A percentile compares a stretch with the other conserved stretches of the same genome.
Conservation (phyloP, 2,329 filamentous ascomycete genomes). For the Colletotrichum chrysophilum region DNA sequence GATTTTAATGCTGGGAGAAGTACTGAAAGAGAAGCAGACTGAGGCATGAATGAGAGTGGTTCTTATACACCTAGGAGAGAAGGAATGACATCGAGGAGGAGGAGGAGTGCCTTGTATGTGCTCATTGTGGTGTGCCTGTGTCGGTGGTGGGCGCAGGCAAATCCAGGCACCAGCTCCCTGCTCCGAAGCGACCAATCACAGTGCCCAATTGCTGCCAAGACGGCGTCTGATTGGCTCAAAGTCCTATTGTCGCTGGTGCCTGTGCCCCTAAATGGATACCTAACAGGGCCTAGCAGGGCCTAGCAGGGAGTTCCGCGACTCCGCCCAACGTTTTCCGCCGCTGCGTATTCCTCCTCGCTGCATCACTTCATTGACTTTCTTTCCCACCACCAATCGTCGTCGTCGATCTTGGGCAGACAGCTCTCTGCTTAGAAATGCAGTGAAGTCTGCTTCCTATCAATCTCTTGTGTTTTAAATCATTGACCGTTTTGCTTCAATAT, state of each 20-base stretch:
- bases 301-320: not conserved
- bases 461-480: rapidly evolving
- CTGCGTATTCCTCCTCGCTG: not conserved
- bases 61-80: not conserved
- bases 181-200: not conserved
- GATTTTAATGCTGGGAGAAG: not conserved
- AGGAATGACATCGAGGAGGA: not conserved
- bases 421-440: not conserved
- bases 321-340: conserved; percentile 9
- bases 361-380: not conserved
- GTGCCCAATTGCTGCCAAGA: rapidly evolving
- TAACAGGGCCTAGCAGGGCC: not conserved
- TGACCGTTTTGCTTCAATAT: not conserved
- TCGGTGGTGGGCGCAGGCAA: not conserved
- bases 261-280: not conserved
- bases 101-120: not conserved
- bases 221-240: not conserved
- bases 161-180: not conserved
- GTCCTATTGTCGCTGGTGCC: not conserved
- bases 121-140: not conserved
- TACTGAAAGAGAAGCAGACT: not conserved
- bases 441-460: not conserved
- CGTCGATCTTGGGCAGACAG: not conserved
- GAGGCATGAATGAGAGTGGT: not conserved
- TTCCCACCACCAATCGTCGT: not conserved